Evolutionary conservation across 1,284 basidiomycete genomes (phyloP).

Genomic region (Sutorius eximius): DNA sequence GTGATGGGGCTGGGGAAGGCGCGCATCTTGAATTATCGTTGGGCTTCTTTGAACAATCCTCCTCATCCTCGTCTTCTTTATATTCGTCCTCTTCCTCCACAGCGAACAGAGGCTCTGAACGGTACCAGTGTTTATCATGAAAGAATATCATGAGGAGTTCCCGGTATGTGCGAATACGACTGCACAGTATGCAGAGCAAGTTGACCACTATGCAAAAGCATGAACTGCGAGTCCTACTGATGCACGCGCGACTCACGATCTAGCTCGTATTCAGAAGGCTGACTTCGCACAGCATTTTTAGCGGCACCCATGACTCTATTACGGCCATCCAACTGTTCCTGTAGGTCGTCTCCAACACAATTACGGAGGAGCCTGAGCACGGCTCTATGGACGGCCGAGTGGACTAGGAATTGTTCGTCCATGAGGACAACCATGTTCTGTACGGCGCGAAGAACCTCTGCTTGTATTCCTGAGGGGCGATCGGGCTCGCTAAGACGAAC

Average conservation of each 20-base stretch:
- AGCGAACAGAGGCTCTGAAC: conserved; percentile 64
- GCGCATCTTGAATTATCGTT: conserved; percentile 36
- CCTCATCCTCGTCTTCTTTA: conserved; percentile 51
- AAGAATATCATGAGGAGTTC: conserved; percentile 95
- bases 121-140: conserved; percentile 86
- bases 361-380: conserved; percentile 83
- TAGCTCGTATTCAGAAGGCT: conserved; percentile 82
- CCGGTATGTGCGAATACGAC: conserved; percentile 84
- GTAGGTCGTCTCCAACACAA: conserved; percentile 88
- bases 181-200: conserved; percentile 87
- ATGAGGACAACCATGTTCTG: conserved; percentile 88
- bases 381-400: conserved; percentile 87
- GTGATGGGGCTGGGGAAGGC: conserved; percentile 60
- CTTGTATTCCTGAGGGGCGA: conserved; percentile 82
- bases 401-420: conserved; percentile 89
- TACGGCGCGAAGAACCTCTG: conserved; percentile 78
- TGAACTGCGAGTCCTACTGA: not conserved
- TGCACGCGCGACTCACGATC: conserved; percentile 57
- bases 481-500: conserved; percentile 84
- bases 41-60: conserved; percentile 27
- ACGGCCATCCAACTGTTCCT: conserved; percentile 78
- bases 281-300: conserved; percentile 60
- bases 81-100: conserved; percentile 70
- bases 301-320: conserved; percentile 81
- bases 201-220: conserved; percentile 69